Conservation (phyloP, 306 rosid species). For the Pachyrhizus erosus region DNA sequence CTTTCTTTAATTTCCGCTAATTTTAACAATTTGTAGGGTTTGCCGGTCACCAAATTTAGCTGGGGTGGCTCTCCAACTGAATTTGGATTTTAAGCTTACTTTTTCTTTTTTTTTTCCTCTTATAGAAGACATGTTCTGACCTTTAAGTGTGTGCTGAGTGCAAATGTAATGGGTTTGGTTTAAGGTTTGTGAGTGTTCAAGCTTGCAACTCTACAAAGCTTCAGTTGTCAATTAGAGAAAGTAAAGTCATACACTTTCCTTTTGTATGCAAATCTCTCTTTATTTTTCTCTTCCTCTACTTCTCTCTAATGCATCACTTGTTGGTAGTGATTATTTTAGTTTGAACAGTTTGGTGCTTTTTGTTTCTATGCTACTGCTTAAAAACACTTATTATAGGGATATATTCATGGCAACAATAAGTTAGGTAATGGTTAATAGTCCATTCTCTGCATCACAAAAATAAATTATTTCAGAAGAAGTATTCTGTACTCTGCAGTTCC, state of each 20-base stretch:
- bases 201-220: conserved; percentile 52
- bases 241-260: conserved; percentile 48
- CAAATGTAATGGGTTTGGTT: conserved; percentile 58
- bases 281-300: conserved; percentile 7
- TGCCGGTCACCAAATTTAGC: conserved; percentile 54
- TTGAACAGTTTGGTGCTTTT: not conserved
- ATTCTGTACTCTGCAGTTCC: conserved; percentile 17
- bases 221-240: conserved; percentile 53
- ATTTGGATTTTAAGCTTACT: conserved; percentile 44
- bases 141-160: conserved; percentile 67
- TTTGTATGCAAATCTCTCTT: conserved; percentile 41
- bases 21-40: conserved; percentile 60
- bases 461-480: not conserved
- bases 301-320: not conserved
- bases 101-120: not conserved
- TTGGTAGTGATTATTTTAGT: not conserved
- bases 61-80: conserved; percentile 55
- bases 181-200: conserved; percentile 46
- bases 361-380: not conserved
- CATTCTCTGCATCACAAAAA: not conserved
- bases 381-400: not conserved
- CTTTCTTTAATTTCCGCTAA: conserved; percentile 38
- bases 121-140: conserved; percentile 56
- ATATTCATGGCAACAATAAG: not conserved
- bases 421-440: not conserved